Evolutionary conservation across 2,329 filamentous ascomycete genomes (phyloP).

Genomic region (Trichoderma sp.): DNA sequence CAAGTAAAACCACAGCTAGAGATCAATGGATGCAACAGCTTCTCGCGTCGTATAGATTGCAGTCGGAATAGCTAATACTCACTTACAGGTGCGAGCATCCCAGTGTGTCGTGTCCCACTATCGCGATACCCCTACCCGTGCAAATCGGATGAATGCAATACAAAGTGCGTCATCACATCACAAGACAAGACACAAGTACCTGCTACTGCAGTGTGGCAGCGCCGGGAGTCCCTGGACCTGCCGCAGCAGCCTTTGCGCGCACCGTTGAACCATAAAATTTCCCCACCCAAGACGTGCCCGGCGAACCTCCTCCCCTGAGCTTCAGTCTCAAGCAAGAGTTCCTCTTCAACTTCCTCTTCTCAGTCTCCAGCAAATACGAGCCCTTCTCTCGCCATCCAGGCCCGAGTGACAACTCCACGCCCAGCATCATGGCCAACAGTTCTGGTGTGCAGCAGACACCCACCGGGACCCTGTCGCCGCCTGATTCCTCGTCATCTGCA

Average conservation of each 20-base stretch:
- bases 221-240: slow-evolving; percentile 12
- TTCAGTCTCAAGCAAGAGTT: not conserved
- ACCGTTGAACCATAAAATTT: slow-evolving; percentile 14
- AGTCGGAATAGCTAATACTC: no score
- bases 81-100: no score
- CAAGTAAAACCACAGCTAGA: no score
- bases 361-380: not conserved
- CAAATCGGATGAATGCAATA: no score
- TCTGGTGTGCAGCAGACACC: slow-evolving; percentile 19
- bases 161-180: no score
- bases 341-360: not conserved
- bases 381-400: not conserved
- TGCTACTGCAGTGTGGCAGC: not conserved
- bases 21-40: no score
- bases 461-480: slow-evolving; percentile 16
- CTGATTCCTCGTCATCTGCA: slow-evolving; percentile 13
- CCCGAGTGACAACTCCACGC: not conserved
- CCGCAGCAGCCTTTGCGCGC: not conserved
- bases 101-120: no score
- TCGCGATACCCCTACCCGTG: no score
- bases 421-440: slow-evolving; percentile 17
- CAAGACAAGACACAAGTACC: not conserved
- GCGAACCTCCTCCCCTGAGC: slow-evolving; percentile 15
- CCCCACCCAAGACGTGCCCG: slow-evolving; percentile 2
- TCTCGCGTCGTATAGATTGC: no score